Conservation (phyloP, 768 basidiomycete species). For the Scleroderma citrinum region DNA sequence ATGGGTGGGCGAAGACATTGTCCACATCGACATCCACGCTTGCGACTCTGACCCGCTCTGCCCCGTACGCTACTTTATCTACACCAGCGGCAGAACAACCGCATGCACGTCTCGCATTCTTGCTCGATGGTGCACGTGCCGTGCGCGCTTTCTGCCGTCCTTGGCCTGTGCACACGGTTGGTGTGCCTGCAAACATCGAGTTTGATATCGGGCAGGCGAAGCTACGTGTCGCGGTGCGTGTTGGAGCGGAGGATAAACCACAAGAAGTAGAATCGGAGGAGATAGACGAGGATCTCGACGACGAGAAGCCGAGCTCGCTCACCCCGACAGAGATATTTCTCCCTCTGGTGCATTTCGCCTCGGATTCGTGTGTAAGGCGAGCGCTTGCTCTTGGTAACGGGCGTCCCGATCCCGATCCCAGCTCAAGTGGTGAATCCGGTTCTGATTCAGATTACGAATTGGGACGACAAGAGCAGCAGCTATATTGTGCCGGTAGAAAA, state of each 20-base stretch:
- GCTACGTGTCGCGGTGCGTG: slow-evolving; percentile 65
- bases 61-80: no score
- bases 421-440: no score
- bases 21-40: no score
- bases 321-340: slow-evolving; percentile 84
- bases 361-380: slow-evolving; percentile 27
- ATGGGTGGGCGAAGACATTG: not conserved
- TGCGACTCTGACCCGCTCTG: no score
- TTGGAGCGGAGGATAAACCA: slow-evolving; percentile 51
- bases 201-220: slow-evolving; percentile 71
- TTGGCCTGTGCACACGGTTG: slow-evolving; percentile 72
- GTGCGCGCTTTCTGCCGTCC: slow-evolving; percentile 81
- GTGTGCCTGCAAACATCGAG: slow-evolving; percentile 54
- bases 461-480: slow-evolving; percentile 1
- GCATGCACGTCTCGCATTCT: slow-evolving; percentile 43
- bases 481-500: no score
- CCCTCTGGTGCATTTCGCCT: slow-evolving; percentile 85
- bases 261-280: not conserved
- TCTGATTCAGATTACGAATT: not conserved
- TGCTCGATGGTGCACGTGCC: slow-evolving; percentile 84
- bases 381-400: slow-evolving; percentile 5
- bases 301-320: slow-evolving; percentile 25
- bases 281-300: not conserved
- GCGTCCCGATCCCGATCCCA: not conserved
- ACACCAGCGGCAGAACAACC: not conserved